These are phyloP conservation scores for Starmerella bombi DNA, from an alignment of 805 yeast species.

Conservation along the genomic window DNA sequence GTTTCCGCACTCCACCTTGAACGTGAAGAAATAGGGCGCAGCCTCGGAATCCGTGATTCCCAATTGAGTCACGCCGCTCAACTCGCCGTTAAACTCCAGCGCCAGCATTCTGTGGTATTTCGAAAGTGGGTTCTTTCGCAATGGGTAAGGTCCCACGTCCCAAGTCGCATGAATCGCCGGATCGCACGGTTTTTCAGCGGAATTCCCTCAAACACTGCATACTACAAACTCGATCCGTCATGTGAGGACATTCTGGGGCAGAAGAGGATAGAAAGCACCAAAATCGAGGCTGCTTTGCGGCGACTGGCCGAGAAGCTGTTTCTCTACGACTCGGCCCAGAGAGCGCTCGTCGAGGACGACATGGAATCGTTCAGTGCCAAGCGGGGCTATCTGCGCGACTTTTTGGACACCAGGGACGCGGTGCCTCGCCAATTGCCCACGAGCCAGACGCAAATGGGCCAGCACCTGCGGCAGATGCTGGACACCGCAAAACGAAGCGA, in stretches of 20 bases:
- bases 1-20: constrained; percentile 57
- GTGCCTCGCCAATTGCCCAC: constrained; percentile 9
- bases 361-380: constrained; percentile 3
- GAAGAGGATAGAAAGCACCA: constrained; percentile 21
- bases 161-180: background rate
- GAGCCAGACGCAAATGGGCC: constrained; percentile 5
- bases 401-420: constrained; percentile 14
- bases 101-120: constrained; percentile 23
- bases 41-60: constrained; percentile 47
- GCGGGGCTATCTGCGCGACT: constrained; percentile 3
- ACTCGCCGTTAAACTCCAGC: constrained; percentile 32
- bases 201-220: constrained; percentile 12
- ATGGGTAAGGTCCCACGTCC: background rate
- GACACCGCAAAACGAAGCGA: background rate
- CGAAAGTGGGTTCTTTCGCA: background rate
- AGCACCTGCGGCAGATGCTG: constrained; percentile 2
- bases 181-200: background rate
- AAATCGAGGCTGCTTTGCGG: constrained; percentile 24
- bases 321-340: constrained; percentile 23
- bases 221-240: constrained; percentile 9
- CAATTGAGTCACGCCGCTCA: constrained; percentile 43
- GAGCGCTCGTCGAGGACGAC: constrained; percentile 20
- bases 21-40: constrained; percentile 60
- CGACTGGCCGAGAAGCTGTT: constrained; percentile 25
- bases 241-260: constrained; percentile 21